Evolutionary conservation across 176 grass and related monocot species (phyloP), one percentile per base, ranked within the genome.

Genomic region (Phoenix dactylifera): DNA sequence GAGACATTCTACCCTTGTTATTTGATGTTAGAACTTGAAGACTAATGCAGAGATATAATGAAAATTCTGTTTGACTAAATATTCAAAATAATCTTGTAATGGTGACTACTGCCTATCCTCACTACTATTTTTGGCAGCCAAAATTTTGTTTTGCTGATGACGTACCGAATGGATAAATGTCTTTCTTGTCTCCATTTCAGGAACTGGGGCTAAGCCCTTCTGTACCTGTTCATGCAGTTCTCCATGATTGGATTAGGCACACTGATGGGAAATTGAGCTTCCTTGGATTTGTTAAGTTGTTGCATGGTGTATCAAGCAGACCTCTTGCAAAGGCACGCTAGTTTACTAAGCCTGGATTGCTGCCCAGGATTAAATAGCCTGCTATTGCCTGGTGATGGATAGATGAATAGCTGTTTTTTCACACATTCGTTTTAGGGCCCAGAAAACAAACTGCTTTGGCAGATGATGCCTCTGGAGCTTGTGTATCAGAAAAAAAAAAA

Each of bases 171-270:
- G 35, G 35, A 39, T 7, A 39, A 28, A 6, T 15, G 24, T 62
- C 65, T 76, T 55, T 17, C 57, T 51, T 24, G 26, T 64, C 22
- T 19, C 44, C 63, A 26, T 73, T 39, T 24, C 64, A 90, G 87
- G 87, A 90, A 52, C 54, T 90, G 55, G 68, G 87, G 16, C 82
- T 90, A 29, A 82, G 87, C 61, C 79, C 82, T 49, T 82, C 82
- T 0, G 82, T 90, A 28, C 87, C 87, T 0, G 62, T 90, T 54
- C 87, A 90, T 51, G 87, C 81, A 0, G 87, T 90, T 64, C 72
- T 90, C 24, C 87, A 90, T 72, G 87, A 90, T 67, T 90, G 87
- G 87, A 81, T 90, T 72, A 68, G 87, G 29, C 87, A 90, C 74
- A 90, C 82, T 0, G 87, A 90, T 28, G 87, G 87, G 29, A 90